Evolutionary conservation across 495 filamentous ascomycete genomes (phyloP), one percentile per base, ranked within the genome.

Genomic region (Aspergillus cristatus): DNA sequence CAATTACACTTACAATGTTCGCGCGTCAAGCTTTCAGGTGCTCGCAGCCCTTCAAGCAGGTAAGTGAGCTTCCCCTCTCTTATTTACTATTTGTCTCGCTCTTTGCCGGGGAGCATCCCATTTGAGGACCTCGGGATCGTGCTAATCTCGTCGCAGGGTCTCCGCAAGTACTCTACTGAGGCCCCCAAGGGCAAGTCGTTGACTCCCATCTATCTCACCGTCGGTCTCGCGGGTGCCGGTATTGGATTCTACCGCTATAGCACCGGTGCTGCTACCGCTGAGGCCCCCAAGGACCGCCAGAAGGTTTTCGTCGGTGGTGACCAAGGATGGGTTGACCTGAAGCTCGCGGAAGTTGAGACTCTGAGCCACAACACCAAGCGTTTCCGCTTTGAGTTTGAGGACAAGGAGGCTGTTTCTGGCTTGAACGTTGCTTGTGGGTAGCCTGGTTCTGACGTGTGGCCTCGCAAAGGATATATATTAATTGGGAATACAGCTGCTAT

Each of bases 321-420:
- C 34, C 79, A 91, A 62, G 89, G 86, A 50, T 94, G 84, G 62
- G 60, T 94, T 29, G 74, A 76, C 43, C 75, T 94, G 45, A 77
- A 81, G 67, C 72, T 98, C 31, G 77, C 85, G 30, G 74, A 78
- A n/a, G 72, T 86, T 45, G 81, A 86, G 63, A 51, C 57, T 11
- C 58, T 94, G 62, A 94, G 82, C 65, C 79, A 83, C 67, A 94
- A 94, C 71, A 88, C 86, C 40, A 95, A 95, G 79, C 72, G 68
- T 32, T 66, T 95, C 52, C 79, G 83, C 48, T 94, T 94, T 64
- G 71, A 74, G 29, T 78, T 93, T 17, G 82, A 84, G n/a, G 80
- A 90, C 49, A 74, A 77, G 48, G 81, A 96, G 54, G 74, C 80
- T 60, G 79, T 93, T 32, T 84, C 80, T 40, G 91, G 91, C 36